Evolutionary conservation across 2,329 filamentous ascomycete genomes (phyloP).

Genomic region (Periconia macrospinosa): DNA sequence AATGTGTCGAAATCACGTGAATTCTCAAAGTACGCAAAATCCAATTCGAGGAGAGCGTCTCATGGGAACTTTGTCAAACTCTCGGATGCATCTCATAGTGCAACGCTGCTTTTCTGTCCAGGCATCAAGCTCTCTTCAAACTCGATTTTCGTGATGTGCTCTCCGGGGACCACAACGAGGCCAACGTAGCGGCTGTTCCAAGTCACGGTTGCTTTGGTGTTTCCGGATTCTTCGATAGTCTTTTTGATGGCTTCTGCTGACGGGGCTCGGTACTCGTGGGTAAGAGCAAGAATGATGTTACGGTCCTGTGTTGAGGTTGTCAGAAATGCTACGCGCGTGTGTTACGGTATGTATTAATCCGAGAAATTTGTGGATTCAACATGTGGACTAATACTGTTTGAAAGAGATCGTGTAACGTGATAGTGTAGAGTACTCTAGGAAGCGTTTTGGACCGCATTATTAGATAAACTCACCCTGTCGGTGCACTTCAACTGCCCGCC

Average conservation of each 20-base stretch:
- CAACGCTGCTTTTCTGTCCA: conserved; percentile 24
- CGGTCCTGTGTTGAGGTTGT: conserved; percentile 63
- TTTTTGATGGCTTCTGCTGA: conserved; percentile 47
- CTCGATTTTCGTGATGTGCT: conserved; percentile 85
- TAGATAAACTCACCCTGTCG: conserved; percentile 66
- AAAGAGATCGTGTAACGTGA: no score
- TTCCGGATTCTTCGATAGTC: conserved; percentile 34
- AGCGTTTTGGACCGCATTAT: not conserved
- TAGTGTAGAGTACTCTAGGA: no score
- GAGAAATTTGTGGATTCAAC: no score
- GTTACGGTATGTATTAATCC: no score
- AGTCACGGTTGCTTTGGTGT: conserved; percentile 59
- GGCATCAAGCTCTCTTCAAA: conserved; percentile 64
- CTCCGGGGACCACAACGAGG: conserved; percentile 83
- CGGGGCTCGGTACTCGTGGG: conserved; percentile 87
- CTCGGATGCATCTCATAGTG: conserved; percentile 16
- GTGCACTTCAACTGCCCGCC: conserved; percentile 92
- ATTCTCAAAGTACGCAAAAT: no score
- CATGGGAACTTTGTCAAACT: no score
- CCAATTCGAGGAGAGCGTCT: not conserved
- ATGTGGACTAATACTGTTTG: not conserved
- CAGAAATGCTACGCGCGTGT: no score
- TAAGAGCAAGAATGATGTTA: conserved; percentile 83
- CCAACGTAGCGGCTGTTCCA: conserved; percentile 88
- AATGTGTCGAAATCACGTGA: no score